phyloP scores from a whole-genome alignment of 2,329 filamentous ascomycete species.

The Pyrenochaeta sp. region DNA sequence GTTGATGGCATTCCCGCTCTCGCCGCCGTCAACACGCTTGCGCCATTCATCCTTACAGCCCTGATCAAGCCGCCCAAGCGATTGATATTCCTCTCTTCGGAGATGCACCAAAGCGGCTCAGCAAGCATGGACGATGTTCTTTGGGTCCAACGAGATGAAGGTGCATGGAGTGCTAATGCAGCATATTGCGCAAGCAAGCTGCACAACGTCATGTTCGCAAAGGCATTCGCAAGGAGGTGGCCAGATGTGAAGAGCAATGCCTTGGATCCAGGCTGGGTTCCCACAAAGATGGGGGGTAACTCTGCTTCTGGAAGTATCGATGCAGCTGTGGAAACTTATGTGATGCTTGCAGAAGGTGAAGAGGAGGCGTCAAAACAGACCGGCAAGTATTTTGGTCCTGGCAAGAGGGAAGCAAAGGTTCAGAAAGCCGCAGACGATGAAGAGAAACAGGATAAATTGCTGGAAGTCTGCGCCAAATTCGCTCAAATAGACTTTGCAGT shows the following conservation, averaged over 20 bases:
- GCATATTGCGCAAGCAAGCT: conserved; percentile 65
- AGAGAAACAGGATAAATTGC: conserved; percentile 54
- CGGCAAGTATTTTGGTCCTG: conserved; percentile 50
- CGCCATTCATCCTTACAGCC: conserved; percentile 64
- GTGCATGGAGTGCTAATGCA: conserved; percentile 41
- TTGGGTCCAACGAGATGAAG: conserved; percentile 47
- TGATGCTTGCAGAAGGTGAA: conserved; percentile 56
- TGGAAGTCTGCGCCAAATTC: conserved; percentile 49
- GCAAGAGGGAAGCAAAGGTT: conserved; percentile 35
- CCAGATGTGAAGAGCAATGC: conserved; percentile 55
- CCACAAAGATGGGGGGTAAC: conserved; percentile 62
- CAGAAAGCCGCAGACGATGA: conserved; percentile 46
- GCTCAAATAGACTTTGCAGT: conserved; percentile 44
- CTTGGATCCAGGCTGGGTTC: conserved; percentile 63
- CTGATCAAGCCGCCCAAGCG: conserved; percentile 59
- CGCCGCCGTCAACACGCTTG: conserved; percentile 64
- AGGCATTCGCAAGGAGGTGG: conserved; percentile 60
- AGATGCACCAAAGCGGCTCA: conserved; percentile 60
- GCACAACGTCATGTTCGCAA: conserved; percentile 63
- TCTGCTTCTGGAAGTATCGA: conserved; percentile 58
- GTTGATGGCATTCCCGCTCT: conserved; percentile 58
- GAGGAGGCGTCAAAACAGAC: conserved; percentile 34
- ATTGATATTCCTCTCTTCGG: conserved; percentile 61
- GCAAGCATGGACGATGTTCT: conserved; percentile 50
- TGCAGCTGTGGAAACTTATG: conserved; percentile 57